Evolutionary conservation across 257 asterid species (phyloP).

Genomic region (Penstemon eatonii): DNA sequence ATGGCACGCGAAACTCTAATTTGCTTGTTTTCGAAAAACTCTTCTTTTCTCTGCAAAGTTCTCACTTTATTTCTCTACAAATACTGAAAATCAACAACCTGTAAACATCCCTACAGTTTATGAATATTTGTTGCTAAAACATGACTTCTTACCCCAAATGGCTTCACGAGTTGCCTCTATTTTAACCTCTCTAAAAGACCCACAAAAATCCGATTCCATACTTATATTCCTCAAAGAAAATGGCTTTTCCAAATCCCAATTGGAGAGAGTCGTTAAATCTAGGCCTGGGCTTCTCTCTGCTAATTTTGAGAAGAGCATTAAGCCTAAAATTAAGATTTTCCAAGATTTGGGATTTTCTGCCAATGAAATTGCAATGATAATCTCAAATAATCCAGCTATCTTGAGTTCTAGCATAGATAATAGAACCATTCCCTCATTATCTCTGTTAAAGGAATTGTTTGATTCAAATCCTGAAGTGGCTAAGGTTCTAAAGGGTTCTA

Average conservation of each 20-base stretch:
- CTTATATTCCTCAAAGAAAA: conserved; percentile 35
- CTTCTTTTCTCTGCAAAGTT: not conserved
- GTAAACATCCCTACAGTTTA: not conserved
- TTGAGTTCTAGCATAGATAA: conserved; percentile 25
- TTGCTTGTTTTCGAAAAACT: not conserved
- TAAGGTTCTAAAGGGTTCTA: conserved; percentile 20
- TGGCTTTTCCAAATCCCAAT: conserved; percentile 46
- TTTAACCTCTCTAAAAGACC: conserved; percentile 20
- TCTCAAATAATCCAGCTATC: conserved; percentile 2
- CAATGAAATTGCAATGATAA: not conserved
- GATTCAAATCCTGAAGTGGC: conserved; percentile 37
- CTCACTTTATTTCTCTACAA: conserved; percentile 22
- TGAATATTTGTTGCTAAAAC: conserved; percentile 23
- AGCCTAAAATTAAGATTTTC: conserved; percentile 1
- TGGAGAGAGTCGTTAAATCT: conserved; percentile 30
- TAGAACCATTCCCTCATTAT: conserved; percentile 28
- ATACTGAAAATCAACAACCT: not conserved
- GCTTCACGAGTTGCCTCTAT: conserved; percentile 35
- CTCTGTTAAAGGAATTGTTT: conserved; percentile 29
- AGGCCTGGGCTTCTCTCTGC: conserved; percentile 26
- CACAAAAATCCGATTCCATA: conserved; percentile 28
- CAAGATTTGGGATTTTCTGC: not conserved
- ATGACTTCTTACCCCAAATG: conserved; percentile 34
- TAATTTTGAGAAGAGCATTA: conserved; percentile 29
- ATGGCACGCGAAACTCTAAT: not conserved